These are phyloP conservation scores for Phialophora expanda DNA, from an alignment of 2,329 filamentous ascomycete genomes.

Conservation along the genomic window DNA sequence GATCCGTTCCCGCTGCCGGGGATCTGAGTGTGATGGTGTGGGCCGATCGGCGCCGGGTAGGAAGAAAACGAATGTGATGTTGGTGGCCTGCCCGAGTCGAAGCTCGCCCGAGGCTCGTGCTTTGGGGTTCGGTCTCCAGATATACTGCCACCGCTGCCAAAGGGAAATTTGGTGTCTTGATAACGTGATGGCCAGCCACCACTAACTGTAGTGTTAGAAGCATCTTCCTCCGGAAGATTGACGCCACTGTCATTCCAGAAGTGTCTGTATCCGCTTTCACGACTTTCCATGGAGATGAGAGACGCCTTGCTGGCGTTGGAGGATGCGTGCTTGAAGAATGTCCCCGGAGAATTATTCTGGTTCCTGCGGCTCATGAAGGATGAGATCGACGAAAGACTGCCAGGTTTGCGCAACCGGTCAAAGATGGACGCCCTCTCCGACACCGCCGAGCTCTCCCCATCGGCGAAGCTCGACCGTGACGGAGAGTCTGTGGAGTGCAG, in stretches of 20 bases:
- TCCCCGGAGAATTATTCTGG: slow-evolving; percentile 80
- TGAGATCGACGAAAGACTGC: slow-evolving; percentile 90
- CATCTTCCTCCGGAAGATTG: slow-evolving; percentile 86
- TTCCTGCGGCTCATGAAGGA: slow-evolving; percentile 98
- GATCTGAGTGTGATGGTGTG: slow-evolving; percentile 58
- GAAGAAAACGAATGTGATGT: slow-evolving; percentile 97
- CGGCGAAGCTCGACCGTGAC: slow-evolving; percentile 80
- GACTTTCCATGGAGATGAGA: slow-evolving; percentile 92
- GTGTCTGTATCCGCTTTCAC: slow-evolving; percentile 92
- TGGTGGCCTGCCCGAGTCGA: slow-evolving; percentile 88
- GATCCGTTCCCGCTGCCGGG: slow-evolving; percentile 32
- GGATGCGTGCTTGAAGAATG: slow-evolving; percentile 90
- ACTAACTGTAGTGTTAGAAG: slow-evolving; percentile 64
- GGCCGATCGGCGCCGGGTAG: slow-evolving; percentile 87
- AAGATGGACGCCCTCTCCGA: slow-evolving; percentile 83
- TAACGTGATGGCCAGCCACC: slow-evolving; percentile 58
- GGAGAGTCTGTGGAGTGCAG: slow-evolving; percentile 84
- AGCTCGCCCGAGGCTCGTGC: slow-evolving; percentile 81
- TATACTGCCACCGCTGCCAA: slow-evolving; percentile 54
- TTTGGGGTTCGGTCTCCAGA: slow-evolving; percentile 83
- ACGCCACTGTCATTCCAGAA: slow-evolving; percentile 98
- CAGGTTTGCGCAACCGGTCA: slow-evolving; percentile 90
- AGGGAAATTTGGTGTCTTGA: slow-evolving; percentile 69
- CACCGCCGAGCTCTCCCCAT: slow-evolving; percentile 61
- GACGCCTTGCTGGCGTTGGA: slow-evolving; percentile 92